A percentile compares a stretch with the other conserved stretches of the same genome.
These are phyloP conservation scores for Claviceps spartinae DNA, from an alignment of 2,329 filamentous ascomycete genomes.

Conservation along the genomic window DNA sequence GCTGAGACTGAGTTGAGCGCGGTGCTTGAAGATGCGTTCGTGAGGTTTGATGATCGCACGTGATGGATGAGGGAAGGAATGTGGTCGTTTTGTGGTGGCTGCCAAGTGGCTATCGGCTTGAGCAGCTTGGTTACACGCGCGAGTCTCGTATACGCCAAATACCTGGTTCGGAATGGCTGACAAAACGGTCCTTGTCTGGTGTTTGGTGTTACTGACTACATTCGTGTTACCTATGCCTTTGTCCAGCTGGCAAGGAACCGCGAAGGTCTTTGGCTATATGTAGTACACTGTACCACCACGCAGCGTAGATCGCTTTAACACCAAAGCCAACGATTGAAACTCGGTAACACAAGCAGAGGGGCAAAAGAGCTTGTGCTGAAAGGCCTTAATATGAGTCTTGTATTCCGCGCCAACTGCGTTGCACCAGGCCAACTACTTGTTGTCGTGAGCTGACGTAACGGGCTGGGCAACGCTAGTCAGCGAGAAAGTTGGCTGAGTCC, in stretches of 20 bases:
- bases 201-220: not conserved
- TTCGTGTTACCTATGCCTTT: not conserved
- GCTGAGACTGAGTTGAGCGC: not conserved
- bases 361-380: not conserved
- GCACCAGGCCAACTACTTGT: not conserved
- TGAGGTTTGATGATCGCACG: not conserved
- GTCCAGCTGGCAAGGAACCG: not conserved
- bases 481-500: not conserved
- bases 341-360: not conserved
- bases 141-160: not conserved
- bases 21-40: not conserved
- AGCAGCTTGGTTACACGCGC: not conserved
- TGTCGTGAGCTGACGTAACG: constrained; percentile 1
- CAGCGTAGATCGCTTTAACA: not conserved
- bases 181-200: not conserved
- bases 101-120: not conserved
- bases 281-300: not conserved
- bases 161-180: not conserved
- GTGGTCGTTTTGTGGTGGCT: constrained; percentile 2
- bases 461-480: not conserved
- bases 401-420: not conserved
- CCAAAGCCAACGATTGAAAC: not conserved
- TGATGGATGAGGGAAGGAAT: not conserved
- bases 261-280: no score
- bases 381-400: not conserved